Evolutionary conservation across 148 eudicot genomes (phyloP), one percentile per base, ranked within the genome.

Genomic region (Heliamphora exappendiculata): DNA sequence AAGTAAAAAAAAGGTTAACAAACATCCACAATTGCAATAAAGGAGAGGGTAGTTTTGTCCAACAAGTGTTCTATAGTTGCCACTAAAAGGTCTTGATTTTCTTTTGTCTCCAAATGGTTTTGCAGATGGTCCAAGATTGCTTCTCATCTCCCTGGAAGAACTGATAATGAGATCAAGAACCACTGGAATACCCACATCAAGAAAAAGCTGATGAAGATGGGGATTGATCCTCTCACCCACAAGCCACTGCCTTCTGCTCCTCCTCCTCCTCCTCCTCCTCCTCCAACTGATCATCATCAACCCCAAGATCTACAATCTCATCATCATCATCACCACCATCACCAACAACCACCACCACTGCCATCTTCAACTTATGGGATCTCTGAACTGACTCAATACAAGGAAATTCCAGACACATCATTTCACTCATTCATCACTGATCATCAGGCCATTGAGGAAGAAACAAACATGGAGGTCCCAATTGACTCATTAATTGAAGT

Each of bases 121-220:
- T 49, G 50, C 81, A 87, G 90, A 76, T 87, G 90, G 90, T 85
- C 90, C 62, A 87, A 87, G 76, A 87, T 87, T 77, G 90, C 90
- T 73, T 87, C 90, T 42, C 85, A 87, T 73, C 88, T 87, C 11
- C 90, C 88, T 0, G 90, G 90, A 22, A 83, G 90, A 81, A 87
- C 90, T 12, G 90, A 87, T 58, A 87, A 87, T 62, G 90, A 87
- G 67, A 87, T 87, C 53, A 87, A 87, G 53, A 87, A 87, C 74
- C 90, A 87, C 41, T 87, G 90, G 90, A 87, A 87, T 70, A 87
- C 90, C 6, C 90, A 87, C 73, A 85, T 87, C 44, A 87, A 85
- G 81, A 87, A 87, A 63, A 87, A 87, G 78, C 82, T 87, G 3
- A 83, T 51, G 73, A 87, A 85, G 67, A 87, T 87, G 88, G 90